Conservation (phyloP, 176 grass and related monocot genomes). For the Triticum dicoccoides region DNA sequence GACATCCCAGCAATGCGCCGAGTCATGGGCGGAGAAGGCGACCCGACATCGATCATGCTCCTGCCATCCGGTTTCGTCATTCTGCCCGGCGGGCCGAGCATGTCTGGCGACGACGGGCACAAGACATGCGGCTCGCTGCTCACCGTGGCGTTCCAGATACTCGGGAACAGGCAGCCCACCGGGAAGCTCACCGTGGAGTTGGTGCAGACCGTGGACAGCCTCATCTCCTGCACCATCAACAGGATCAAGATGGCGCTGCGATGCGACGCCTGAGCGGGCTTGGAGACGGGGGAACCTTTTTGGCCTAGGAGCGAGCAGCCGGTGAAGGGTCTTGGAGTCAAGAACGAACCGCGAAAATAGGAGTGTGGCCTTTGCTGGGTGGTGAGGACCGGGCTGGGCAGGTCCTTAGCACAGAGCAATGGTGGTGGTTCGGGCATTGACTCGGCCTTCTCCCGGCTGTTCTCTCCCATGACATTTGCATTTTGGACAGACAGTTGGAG, state of each 20-base stretch:
- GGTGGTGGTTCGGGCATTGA: constrained; percentile 99
- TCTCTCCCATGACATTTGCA: constrained; percentile 1
- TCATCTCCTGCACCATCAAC: constrained; percentile 83
- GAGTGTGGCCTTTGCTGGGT: constrained; percentile 68
- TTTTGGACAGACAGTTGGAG: constrained; percentile 27
- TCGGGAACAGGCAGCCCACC: constrained; percentile 87
- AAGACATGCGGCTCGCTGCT: constrained; percentile 61
- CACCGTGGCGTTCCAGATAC: constrained; percentile 91
- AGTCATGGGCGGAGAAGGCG: constrained; percentile 75
- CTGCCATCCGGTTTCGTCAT: constrained; percentile 79
- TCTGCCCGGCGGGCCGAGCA: constrained; percentile 44
- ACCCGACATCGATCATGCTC: constrained; percentile 62
- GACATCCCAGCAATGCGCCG: constrained; percentile 86
- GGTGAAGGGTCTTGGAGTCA: constrained; percentile 60
- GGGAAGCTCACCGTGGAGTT: constrained; percentile 77
- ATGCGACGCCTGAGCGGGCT: constrained; percentile 41
- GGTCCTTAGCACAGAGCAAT: constrained; percentile 72
- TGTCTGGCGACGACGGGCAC: background rate
- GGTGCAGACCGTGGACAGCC: constrained; percentile 68
- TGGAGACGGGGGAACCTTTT: background rate
- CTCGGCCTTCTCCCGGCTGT: constrained; percentile 35
- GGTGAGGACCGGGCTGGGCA: constrained; percentile 40
- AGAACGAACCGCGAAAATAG: constrained; percentile 80
- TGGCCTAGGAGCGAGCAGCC: background rate
- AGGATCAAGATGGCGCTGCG: constrained; percentile 75